A percentile compares a stretch with the other conserved stretches of the same genome.
phyloP scores from a whole-genome alignment of 148 eudicot genomes.

The Drosera capensis region DNA sequence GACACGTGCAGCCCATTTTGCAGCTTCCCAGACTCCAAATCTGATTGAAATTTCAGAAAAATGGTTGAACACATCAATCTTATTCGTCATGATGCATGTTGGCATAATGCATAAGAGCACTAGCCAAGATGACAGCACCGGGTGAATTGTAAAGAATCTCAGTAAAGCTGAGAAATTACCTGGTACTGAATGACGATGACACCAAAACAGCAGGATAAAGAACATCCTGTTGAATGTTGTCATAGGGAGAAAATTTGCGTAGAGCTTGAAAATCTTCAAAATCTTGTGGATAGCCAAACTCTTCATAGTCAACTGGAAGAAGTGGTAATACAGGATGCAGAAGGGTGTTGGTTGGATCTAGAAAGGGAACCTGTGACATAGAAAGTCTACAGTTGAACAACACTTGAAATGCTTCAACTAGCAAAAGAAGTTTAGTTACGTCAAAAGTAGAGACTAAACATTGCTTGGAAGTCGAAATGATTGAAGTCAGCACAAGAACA shows the following conservation, averaged over 20 bases:
- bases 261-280: constrained; percentile 64
- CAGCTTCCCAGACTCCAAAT: constrained; percentile 98
- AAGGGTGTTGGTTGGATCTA: constrained; percentile 81
- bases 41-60: constrained; percentile 15
- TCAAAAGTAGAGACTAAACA: too few species aligned
- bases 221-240: constrained; percentile 51
- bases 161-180: constrained; percentile 28
- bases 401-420: not conserved
- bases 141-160: too few species aligned
- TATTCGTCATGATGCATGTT: not conserved
- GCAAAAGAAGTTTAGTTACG: not conserved
- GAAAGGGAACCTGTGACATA: constrained; percentile 57
- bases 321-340: constrained; percentile 64
- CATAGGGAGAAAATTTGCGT: constrained; percentile 69
- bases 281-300: constrained; percentile 84
- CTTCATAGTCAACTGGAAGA: constrained; percentile 69
- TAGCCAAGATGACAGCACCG: not conserved
- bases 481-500: not conserved
- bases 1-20: constrained; percentile 85
- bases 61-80: not conserved
- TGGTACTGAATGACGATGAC: constrained; percentile 64
- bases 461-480: not conserved
- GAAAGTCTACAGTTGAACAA: not conserved
- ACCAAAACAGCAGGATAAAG: constrained; percentile 68
- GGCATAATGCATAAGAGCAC: not conserved